Percentiles rank a stretch among this genome's conserved stretches.
phyloP scores from a whole-genome alignment of 768 basidiomycete genomes.

The Leccinum subtestaceum region DNA sequence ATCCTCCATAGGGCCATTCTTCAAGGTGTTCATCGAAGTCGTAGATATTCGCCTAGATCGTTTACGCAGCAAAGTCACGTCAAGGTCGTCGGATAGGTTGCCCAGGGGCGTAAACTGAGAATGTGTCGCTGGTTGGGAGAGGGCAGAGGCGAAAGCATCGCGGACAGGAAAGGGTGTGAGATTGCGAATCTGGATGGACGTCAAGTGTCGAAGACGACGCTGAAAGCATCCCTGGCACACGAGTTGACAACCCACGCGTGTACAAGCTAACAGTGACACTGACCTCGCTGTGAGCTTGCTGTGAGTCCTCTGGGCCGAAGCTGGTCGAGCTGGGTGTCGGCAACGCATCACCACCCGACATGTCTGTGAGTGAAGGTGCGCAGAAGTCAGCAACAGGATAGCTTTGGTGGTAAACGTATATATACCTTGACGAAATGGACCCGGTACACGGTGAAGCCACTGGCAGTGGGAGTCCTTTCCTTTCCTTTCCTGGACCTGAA shows the following conservation, averaged over 20 bases:
- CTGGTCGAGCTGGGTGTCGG: constrained; percentile 15
- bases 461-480: not conserved
- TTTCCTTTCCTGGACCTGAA: constrained; percentile 27
- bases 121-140: constrained; percentile 62
- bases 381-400: not conserved
- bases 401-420: constrained; percentile 1
- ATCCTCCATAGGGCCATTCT: constrained; percentile 47
- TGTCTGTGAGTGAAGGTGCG: constrained; percentile 8
- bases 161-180: constrained; percentile 82
- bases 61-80: constrained; percentile 55
- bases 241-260: not conserved
- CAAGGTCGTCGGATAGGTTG: constrained; percentile 67
- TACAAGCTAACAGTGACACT: constrained; percentile 1
- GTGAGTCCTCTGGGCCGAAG: constrained; percentile 14
- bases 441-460: not conserved
- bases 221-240: constrained; percentile 33
- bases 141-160: constrained; percentile 68
- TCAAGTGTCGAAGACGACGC: constrained; percentile 73
- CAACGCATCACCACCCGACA: constrained; percentile 20
- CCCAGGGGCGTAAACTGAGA: constrained; percentile 57
- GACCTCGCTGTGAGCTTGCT: constrained; percentile 13
- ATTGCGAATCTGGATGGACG: constrained; percentile 72
- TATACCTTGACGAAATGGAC: constrained; percentile 1
- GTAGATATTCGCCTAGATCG: constrained; percentile 60
- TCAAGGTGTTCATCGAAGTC: constrained; percentile 51